phyloP scores from a whole-genome alignment of 2,329 filamentous ascomycete species.

The Ophioceras dolichostomum region DNA sequence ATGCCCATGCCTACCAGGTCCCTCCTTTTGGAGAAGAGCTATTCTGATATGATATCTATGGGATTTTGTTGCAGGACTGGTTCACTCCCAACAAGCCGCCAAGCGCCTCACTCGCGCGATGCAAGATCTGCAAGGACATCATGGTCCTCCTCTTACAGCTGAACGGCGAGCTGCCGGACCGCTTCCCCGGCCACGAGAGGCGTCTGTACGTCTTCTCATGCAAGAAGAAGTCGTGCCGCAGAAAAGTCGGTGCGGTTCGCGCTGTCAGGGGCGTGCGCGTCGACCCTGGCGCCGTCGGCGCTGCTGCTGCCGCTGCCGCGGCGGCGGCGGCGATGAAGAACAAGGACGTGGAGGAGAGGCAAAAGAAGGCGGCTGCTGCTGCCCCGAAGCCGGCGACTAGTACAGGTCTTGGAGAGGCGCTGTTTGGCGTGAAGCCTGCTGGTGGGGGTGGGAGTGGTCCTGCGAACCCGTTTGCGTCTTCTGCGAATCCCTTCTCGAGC shows the following conservation, averaged over 20 bases:
- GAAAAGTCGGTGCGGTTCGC: conserved; percentile 72
- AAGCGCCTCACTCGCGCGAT: conserved; percentile 66
- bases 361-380: conserved; percentile 18
- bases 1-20: conserved; percentile 8
- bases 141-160: conserved; percentile 84
- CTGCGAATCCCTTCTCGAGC: conserved; percentile 43
- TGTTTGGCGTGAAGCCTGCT: conserved; percentile 54
- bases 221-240: conserved; percentile 62
- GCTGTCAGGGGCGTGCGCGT: conserved; percentile 58
- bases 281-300: conserved; percentile 24
- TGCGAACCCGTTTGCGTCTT: conserved; percentile 53
- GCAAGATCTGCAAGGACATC: conserved; percentile 72
- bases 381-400: conserved; percentile 18
- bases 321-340: conserved; percentile 19
- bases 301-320: conserved; percentile 8
- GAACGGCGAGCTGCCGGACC: conserved; percentile 77
- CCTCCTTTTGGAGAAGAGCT: background rate
- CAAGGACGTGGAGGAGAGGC: conserved; percentile 19
- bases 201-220: conserved; percentile 82
- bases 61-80: conserved; percentile 75
- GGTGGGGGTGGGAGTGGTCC: conserved; percentile 13
- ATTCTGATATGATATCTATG: background rate
- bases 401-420: conserved; percentile 46
- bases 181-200: conserved; percentile 77
- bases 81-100: conserved; percentile 59